These are phyloP conservation scores for Aspergillus ochraceus DNA, from an alignment of 2,329 filamentous ascomycete species.

Conservation along the genomic window DNA sequence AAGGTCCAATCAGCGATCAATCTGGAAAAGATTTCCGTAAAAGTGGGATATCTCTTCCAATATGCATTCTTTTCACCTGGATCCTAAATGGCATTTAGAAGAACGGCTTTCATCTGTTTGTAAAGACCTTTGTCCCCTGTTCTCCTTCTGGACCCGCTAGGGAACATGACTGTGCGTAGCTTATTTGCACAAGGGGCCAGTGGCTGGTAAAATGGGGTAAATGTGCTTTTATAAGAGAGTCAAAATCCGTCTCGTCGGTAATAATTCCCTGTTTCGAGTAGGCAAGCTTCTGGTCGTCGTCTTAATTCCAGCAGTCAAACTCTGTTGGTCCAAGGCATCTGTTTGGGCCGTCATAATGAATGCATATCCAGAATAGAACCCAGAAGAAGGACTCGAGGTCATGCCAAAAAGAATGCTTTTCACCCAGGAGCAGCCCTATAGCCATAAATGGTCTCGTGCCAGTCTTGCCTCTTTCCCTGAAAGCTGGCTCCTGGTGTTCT, in stretches of 20 bases:
- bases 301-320: constrained; percentile 23
- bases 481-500: constrained; percentile 29
- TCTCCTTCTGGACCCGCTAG: too few species aligned
- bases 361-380: constrained; percentile 49
- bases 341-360: constrained; percentile 34
- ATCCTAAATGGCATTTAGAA: too few species aligned
- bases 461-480: constrained; percentile 43
- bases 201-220: not conserved
- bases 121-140: too few species aligned
- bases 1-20: too few species aligned
- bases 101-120: too few species aligned
- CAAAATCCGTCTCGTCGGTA: not conserved
- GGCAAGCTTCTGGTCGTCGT: not conserved
- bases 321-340: not conserved
- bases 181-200: not conserved
- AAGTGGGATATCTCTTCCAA: too few species aligned
- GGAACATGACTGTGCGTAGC: not conserved
- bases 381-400: constrained; percentile 50
- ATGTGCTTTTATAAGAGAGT: not conserved
- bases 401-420: constrained; percentile 46
- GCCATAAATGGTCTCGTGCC: constrained; percentile 41
- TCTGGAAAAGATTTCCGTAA: too few species aligned
- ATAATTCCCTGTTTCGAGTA: not conserved
- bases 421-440: constrained; percentile 41
- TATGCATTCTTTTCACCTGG: too few species aligned